Percentiles rank a stretch among this genome's conserved stretches.
These are phyloP conservation scores for Cercospora sp. DNA, from an alignment of 2,329 filamentous ascomycete genomes.

Conservation along the genomic window DNA sequence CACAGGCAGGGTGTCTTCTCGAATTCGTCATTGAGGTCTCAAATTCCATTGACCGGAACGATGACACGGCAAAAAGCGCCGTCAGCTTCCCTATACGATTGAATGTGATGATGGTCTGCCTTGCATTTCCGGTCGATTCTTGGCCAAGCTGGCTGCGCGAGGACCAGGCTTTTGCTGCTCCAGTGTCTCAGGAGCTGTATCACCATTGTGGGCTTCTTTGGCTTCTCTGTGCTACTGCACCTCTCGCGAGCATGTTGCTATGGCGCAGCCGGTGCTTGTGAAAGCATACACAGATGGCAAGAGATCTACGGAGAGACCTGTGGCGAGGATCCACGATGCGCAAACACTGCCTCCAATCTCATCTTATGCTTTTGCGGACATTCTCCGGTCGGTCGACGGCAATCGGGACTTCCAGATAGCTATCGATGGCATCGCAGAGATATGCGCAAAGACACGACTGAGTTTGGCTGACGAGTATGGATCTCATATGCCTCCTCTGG, in stretches of 20 bases:
- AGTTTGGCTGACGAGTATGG: slow-evolving; percentile 64
- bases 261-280: slow-evolving; percentile 49
- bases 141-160: neutral
- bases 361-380: slow-evolving; percentile 37
- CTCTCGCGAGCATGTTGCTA: slow-evolving; percentile 27
- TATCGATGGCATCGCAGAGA: slow-evolving; percentile 63
- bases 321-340: slow-evolving; percentile 12
- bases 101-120: neutral
- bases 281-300: slow-evolving; percentile 30
- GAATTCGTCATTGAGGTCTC: neutral
- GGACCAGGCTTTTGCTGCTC: slow-evolving; percentile 17
- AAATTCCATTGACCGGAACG: neutral
- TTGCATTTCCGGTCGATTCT: neutral
- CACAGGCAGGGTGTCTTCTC: neutral
- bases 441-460: slow-evolving; percentile 61
- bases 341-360: slow-evolving; percentile 36
- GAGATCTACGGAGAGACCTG: slow-evolving; percentile 17
- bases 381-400: slow-evolving; percentile 43
- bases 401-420: slow-evolving; percentile 57
- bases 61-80: neutral
- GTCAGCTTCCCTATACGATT: neutral
- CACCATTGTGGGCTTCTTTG: neutral
- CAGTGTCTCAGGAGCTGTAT: slow-evolving; percentile 9
- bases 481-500: slow-evolving; percentile 61
- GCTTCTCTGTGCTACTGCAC: neutral